Conservation (phyloP, 208 protist genomes). For the Histomonas meleagridis region DNA sequence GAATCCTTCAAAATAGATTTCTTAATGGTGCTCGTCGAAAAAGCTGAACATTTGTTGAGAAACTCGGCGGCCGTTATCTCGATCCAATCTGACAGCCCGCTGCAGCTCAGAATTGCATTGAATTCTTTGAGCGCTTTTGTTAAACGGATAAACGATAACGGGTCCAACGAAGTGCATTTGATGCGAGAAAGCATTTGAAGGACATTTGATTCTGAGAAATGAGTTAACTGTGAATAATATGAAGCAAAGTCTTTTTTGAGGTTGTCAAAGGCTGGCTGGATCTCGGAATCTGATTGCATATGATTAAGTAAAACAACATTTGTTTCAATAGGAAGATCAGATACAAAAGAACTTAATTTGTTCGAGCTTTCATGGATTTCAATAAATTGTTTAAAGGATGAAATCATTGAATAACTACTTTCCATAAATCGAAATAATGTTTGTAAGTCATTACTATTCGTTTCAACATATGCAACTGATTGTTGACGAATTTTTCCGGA, state of each 20-base stretch:
- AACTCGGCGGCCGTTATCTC: background rate
- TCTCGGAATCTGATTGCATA: background rate
- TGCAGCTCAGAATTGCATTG: background rate
- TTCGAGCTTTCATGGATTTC: background rate
- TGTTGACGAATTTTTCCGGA: background rate
- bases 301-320: background rate
- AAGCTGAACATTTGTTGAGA: background rate
- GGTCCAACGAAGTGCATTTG: background rate
- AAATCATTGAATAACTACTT: background rate
- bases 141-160: background rate
- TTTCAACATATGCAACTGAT: background rate
- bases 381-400: background rate
- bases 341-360: background rate
- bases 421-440: slow-evolving; percentile 32
- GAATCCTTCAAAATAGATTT: background rate
- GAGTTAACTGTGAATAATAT: background rate
- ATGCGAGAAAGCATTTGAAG: slow-evolving; percentile 1
- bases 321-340: background rate
- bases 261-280: background rate
- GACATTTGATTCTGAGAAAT: background rate
- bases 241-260: background rate
- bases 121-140: background rate
- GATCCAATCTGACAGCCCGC: background rate
- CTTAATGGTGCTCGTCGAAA: background rate
- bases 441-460: background rate